Evolutionary conservation across 2,329 filamentous ascomycete species (phyloP).

Genomic region (Ophiostoma sp.): DNA sequence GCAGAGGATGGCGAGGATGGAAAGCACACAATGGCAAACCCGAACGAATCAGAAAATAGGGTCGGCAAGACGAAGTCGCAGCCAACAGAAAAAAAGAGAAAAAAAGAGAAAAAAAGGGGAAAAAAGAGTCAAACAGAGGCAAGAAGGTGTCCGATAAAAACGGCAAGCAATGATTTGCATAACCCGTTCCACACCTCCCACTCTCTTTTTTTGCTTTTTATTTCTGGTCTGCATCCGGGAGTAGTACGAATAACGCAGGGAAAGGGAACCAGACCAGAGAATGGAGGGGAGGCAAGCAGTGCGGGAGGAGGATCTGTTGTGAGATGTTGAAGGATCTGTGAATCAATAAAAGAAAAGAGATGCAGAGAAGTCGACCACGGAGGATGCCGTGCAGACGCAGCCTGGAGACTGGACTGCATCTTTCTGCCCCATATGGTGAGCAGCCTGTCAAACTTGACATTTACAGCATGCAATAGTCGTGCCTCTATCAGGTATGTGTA

Average conservation of each 20-base stretch:
- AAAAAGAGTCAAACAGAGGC: not conserved
- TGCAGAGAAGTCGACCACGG: not conserved
- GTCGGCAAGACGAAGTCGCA: constrained; percentile 1
- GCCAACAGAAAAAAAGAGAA: constrained; percentile 17
- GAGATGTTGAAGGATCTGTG: not conserved
- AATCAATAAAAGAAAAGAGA: not conserved
- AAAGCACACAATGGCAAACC: not conserved
- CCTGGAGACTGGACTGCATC: not conserved
- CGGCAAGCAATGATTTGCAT: constrained; percentile 27
- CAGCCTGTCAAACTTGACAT: not conserved
- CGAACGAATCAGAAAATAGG: constrained; percentile 23
- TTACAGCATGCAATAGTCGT: not conserved
- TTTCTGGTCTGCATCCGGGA: not conserved
- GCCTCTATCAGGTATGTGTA: not conserved
- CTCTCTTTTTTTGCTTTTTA: not conserved
- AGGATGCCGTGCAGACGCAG: constrained; percentile 11
- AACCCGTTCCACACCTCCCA: constrained; percentile 22
- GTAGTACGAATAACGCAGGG: not conserved
- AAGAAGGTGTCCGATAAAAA: not conserved
- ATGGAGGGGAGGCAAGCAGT: not conserved
- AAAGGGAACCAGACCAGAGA: not conserved
- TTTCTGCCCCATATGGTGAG: not conserved
- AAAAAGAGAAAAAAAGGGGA: not conserved
- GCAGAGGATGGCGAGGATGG: too few relatives aligned
- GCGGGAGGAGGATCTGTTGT: not conserved